Base-by-base conservation (phyloP, 208 protist species). In the Acanthamoeba lenticulata region DNA sequence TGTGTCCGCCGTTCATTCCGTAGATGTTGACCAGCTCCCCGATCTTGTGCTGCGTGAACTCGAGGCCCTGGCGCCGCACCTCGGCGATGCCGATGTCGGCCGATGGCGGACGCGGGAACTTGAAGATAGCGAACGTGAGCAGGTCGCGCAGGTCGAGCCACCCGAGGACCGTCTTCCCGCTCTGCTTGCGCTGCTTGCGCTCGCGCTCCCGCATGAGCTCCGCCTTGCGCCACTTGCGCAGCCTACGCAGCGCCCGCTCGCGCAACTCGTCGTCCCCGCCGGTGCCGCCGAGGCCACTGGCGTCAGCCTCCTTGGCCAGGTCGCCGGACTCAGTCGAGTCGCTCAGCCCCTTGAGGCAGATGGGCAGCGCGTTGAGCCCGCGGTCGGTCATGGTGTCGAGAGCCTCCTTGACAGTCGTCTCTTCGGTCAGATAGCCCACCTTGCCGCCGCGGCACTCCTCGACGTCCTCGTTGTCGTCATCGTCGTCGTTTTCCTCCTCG, bases 21-120 rank as follows among this genome's bases (percentile, higher is more conserved):
- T 86, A 86, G 32, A 86, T 86, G 77, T 86, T 86, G 44, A 86
- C 77, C 44, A 86, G 34, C 45, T 86, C 77, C 6, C 77, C 24
- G 29, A 86, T 86, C 77, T 86, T 86, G 77, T 86, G 77, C 42
- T 86, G 77, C 13, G 77, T 86, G 77, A 86, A 86, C 77, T 86
- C 77, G n/a, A 86, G 9, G 45, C 77, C 77, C 77, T 86, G 77
- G 0, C 77, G 77, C 1, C 77, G 24, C 38, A 86, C 45, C 77
- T 86, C 77, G 40, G 52, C 77, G 77, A 86, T 86, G 44, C 77
- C 45, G 29, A 57, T 57, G 77, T 86, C 77, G 44, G 34, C 29
- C 44, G 77, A 86, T 17, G 77, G 77, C 45, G 77, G 77, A 1
- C 77, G 77, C 40, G 77, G 77, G 45, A 86, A 86, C 44, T 86